Evolutionary conservation across 257 asterid species (phyloP), one percentile per base, ranked within the genome.

Genomic region (Lycium barbarum): DNA sequence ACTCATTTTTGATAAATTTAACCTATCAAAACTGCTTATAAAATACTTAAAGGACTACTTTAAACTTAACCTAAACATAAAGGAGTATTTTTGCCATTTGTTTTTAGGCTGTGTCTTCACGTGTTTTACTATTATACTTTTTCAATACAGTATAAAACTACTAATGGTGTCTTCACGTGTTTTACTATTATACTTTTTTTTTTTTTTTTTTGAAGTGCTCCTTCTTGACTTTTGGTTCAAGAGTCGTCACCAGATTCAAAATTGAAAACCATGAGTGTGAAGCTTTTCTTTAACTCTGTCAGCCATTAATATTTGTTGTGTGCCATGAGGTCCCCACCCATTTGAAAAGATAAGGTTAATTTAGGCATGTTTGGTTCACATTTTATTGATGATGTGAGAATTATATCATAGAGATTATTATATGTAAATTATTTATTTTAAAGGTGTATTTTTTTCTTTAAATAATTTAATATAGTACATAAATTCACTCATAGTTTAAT

Each of bases 31-130:
- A 15, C 0, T 15, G 18, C 3, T 38, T 6, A 68, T 15, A 70
- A 17, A 70, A 70, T 40, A 70, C 2, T 17, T 40, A 70, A 70
- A 13, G 54, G 54, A 40, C 33, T 17, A 17, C 33, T 38, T 70
- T 15, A 40, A 49, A 17, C 4, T 15, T 9, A 70, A 8, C 33
- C 17, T 15, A 70, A 70, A 70, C 4, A 40, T 17, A 0, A 17
- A 2, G 35, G 79, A 36, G 33, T 8, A 40, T 8, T 17, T 40
- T 70, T 70, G 13, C 40, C 79, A 70, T 40, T 70, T 72, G 74
- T 68, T 61, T 86, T 81, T 78, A 84, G 89, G 93, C 85, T 85
- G 71, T 76, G 47, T 51, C 14, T 13, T 26, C 14, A 3, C 15
- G 26, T 38, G 0, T 15, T 38, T 76, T 76, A 76, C 63, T 17